Base-by-base conservation (phyloP, 148 eudicot species). In the Chenopodium quinoa region DNA sequence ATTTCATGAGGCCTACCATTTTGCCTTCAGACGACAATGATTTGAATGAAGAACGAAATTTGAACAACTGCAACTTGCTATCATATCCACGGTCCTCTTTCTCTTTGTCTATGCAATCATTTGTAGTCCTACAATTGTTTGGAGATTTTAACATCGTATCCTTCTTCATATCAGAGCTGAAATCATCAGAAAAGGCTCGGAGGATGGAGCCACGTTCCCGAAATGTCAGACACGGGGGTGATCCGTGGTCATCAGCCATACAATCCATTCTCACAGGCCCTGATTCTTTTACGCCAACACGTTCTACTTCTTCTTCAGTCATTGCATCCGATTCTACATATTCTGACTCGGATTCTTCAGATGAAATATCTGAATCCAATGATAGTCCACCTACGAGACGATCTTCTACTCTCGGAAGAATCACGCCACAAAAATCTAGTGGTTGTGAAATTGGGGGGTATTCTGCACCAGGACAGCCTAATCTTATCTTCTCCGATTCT, bases 141-240 rank as follows among this genome's bases (percentile, higher is more conserved):
- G 87, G 80, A 84, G 88, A 70, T 29, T 88, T 52, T 25, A 83
- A 71, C 62, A 68, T 44, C 76, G 22, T n/a, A 69, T 23, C 27
- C 50, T 86, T 87, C 74, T 77, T 76, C 62, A 47, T 67, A 67
- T 48, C 77, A 78, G 88, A 85, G 76, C 70, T 65, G 76, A 80
- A 73, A 67, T 82, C 84, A 70, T 75, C 83, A 82, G 88, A 86
- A 85, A 86, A 85, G 73, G 84, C 83, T 62, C 89, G 78, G 79
- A 85, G 87, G 69, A 82, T 70, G 52, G 82, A 78, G 64, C 84
- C 48, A 80, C 77, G 80, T 65, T 87, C 84, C 66, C 71, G 73
- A 64, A 62, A 78, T 68, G 83, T 83, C 37, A 86, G 72, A 65
- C 74, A 67, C 1, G 78, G 80, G 11, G 82, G 74, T 14, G 87